Percentiles rank a stretch among this genome's conserved stretches.
phyloP scores from a whole-genome alignment of 2,329 filamentous ascomycete species.

The Orbilia quercus region DNA sequence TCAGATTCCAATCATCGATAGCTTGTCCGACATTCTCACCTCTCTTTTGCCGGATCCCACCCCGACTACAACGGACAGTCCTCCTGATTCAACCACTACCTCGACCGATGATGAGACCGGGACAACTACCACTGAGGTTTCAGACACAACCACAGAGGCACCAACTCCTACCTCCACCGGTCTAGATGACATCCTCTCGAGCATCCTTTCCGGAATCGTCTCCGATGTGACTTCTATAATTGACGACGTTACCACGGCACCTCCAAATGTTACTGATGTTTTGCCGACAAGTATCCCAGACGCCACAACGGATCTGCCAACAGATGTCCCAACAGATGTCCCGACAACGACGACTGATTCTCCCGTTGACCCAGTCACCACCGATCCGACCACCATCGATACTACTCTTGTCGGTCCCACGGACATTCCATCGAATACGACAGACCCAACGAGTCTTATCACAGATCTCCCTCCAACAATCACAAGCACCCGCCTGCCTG shows the following conservation, averaged over 20 bases:
- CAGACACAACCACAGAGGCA: conserved; percentile 54
- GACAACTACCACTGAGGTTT: conserved; percentile 40
- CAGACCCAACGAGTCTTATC: conserved; percentile 37
- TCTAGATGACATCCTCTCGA: conserved; percentile 55
- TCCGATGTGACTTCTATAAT: conserved; percentile 61
- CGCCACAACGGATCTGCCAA: conserved; percentile 48
- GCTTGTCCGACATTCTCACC: conserved; percentile 56
- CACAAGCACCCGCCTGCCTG: conserved; percentile 54
- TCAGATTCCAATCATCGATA: conserved; percentile 58
- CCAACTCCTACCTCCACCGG: conserved; percentile 40
- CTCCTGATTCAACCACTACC: conserved; percentile 58
- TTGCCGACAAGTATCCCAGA: conserved; percentile 23
- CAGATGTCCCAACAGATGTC: conserved; percentile 45
- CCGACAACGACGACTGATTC: conserved; percentile 57
- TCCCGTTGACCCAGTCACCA: conserved; percentile 54
- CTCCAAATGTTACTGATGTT: conserved; percentile 48
- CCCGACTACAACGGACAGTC: conserved; percentile 45
- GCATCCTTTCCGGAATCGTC: conserved; percentile 30
- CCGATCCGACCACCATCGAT: conserved; percentile 50
- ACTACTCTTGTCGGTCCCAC: conserved; percentile 45
- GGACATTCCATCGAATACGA: conserved; percentile 57
- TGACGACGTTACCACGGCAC: conserved; percentile 59
- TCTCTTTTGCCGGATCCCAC: conserved; percentile 61
- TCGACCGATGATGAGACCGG: conserved; percentile 41
- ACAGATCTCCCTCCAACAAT: conserved; percentile 54